phyloP scores from a whole-genome alignment of 2,329 filamentous ascomycete species.

The Diplodia seriata region DNA sequence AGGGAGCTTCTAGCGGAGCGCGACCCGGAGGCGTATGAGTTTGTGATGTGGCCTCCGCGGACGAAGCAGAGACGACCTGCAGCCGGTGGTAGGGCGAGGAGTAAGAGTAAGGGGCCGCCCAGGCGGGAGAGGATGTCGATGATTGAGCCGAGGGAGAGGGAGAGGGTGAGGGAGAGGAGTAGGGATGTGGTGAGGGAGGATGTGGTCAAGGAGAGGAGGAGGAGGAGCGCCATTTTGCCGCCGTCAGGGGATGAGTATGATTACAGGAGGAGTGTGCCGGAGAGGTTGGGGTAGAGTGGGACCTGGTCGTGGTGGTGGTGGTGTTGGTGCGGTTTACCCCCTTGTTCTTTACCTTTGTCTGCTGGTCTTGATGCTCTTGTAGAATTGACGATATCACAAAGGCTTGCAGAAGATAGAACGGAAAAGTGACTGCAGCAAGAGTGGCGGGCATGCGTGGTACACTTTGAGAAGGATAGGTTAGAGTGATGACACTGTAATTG shows the following conservation, averaged over 20 bases:
- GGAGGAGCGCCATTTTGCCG: constrained; percentile 1
- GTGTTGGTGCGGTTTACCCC: too few species aligned
- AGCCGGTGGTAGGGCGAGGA: not conserved
- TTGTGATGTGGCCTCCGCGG: constrained; percentile 47
- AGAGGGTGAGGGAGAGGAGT: not conserved
- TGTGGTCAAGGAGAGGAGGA: constrained; percentile 18
- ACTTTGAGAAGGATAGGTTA: not conserved
- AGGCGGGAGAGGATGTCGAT: not conserved
- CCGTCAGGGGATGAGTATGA: not conserved
- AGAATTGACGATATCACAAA: not conserved
- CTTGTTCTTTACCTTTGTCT: not conserved
- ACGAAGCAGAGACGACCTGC: constrained; percentile 9
- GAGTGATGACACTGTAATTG: not conserved
- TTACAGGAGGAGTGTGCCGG: constrained; percentile 20
- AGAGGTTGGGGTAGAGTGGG: not conserved
- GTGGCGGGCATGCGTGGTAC: not conserved
- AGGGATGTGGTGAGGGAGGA: not conserved
- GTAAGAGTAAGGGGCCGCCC: constrained; percentile 15
- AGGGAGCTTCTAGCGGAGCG: constrained; percentile 50
- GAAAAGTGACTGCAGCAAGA: not conserved
- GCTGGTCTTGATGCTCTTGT: not conserved
- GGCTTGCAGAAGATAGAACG: not conserved
- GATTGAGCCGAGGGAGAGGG: not conserved
- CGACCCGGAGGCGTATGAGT: constrained; percentile 52
- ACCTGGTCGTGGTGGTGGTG: too few species aligned